Evolutionary conservation across 2,329 filamentous ascomycete species (phyloP).

Genomic region (Hortaea sp.): DNA sequence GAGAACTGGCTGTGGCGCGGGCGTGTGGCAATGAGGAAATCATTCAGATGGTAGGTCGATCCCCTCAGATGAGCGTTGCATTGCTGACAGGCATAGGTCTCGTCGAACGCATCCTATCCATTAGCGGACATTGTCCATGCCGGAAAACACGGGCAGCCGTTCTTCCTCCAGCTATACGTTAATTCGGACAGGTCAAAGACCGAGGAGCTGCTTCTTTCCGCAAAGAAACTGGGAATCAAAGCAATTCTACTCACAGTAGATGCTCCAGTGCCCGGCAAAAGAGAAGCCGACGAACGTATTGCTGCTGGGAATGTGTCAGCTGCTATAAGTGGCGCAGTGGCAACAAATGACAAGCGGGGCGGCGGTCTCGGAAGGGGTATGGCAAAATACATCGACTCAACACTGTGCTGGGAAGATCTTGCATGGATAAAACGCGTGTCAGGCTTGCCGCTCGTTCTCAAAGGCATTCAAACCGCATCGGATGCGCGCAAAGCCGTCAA

Average conservation of each 20-base stretch:
- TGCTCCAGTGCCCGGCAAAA: constrained; percentile 47
- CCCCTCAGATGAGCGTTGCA: not conserved
- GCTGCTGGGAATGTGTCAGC: constrained; percentile 12
- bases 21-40: constrained; percentile 18
- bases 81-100: constrained; percentile 10
- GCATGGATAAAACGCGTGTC: constrained; percentile 44
- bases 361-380: constrained; percentile 43
- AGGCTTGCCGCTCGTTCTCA: constrained; percentile 42
- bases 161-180: constrained; percentile 55
- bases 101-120: constrained; percentile 22
- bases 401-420: constrained; percentile 53
- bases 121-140: constrained; percentile 19
- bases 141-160: constrained; percentile 17
- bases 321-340: constrained; percentile 32
- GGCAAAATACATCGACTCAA: constrained; percentile 46
- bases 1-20: constrained; percentile 19
- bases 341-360: constrained; percentile 38
- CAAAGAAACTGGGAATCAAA: constrained; percentile 37
- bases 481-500: constrained; percentile 39
- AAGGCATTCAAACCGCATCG: constrained; percentile 45
- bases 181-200: constrained; percentile 46
- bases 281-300: constrained; percentile 36
- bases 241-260: constrained; percentile 53
- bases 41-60: constrained; percentile 6
- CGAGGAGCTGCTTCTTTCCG: constrained; percentile 38